Base-by-base conservation (phyloP, 208 protist species). In the Zelonia costaricensis region DNA sequence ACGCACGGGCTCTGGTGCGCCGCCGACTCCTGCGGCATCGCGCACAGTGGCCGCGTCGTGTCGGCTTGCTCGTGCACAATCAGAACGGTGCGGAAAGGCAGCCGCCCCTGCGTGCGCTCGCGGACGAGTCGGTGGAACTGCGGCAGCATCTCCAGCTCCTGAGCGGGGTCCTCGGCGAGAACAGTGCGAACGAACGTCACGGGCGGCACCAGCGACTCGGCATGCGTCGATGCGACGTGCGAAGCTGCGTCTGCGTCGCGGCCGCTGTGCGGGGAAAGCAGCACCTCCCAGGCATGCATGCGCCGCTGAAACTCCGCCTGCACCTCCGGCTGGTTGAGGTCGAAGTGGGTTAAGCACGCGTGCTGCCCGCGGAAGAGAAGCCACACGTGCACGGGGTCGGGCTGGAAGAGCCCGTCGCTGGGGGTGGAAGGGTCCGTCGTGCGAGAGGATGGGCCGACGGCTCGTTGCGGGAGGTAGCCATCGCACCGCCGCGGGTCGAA, bases 261-360 rank as follows among this genome's bases (percentile, higher is more conserved):
- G 28, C 47, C 20, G 18, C 22, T 23, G 28, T 35, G 27, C 23
- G 43, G 25, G 16, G 40, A 38, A 23, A 71, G 49, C 31, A 64
- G 22, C 0, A 46, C 20, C 13, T 89, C 79, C 85, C 85, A 95
- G 15, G 69, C 63, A 13, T 36, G 31, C 16, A 91, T 84, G 13
- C 88, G 82, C 13, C 63, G 57, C 20, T 76, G 62, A 42, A 95
- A 71, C 61, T 77, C 79, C 15, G 35, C 36, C 18, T 84, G 53
- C 20, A 92, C 68, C 1, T 76, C 53, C 0, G 78, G 57, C 23
- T 65, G 47, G 64, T 91, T 92, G n/a, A 95, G 42, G 46, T 95
- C 80, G 40, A 82, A 83, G 49, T 95, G 90, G 3, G 84, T 88
- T 40, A 95, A 91, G 55, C 86, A 93, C 10, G 80, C 80, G 74